These are phyloP conservation scores for Baffinella frigidus DNA, from an alignment of 208 protist species.

Conservation along the genomic window DNA sequence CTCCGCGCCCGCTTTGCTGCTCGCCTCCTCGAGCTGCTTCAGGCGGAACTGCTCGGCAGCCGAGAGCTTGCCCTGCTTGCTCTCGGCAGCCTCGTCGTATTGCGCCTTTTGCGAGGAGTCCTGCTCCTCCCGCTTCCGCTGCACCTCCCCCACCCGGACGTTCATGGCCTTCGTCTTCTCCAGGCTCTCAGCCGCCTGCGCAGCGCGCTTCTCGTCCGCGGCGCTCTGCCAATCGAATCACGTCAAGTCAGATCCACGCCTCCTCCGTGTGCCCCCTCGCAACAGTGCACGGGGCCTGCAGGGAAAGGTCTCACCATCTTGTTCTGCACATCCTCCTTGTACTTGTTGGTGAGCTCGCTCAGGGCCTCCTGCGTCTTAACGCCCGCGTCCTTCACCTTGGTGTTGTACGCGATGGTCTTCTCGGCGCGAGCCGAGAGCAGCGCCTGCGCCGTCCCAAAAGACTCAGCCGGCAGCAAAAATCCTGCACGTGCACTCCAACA, in stretches of 20 bases:
- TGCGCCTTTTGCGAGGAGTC: neutral
- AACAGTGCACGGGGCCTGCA: too few relatives aligned
- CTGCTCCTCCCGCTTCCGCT: neutral
- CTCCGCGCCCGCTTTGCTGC: neutral
- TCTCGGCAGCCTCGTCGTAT: neutral
- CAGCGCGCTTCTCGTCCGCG: neutral
- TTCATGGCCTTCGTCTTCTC: conserved; percentile 23
- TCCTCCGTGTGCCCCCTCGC: too few relatives aligned
- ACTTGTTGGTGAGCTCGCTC: neutral
- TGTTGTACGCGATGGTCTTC: neutral
- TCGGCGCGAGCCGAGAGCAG: conserved; percentile 3
- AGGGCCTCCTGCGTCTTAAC: neutral
- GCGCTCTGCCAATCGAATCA: neutral
- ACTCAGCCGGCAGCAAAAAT: neutral
- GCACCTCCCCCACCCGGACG: neutral
- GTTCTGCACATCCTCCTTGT: neutral
- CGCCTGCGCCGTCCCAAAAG: too few relatives aligned
- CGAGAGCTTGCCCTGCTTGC: neutral
- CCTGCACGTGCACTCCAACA: neutral
- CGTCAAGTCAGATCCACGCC: neutral
- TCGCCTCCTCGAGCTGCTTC: neutral
- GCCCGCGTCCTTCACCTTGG: neutral
- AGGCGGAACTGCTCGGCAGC: neutral
- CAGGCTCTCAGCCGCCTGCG: neutral
- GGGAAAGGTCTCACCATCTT: neutral